A percentile compares a stretch with the other conserved stretches of the same genome.
phyloP scores from a whole-genome alignment of 768 basidiomycete species.

The Psilocybe tampanensis region DNA sequence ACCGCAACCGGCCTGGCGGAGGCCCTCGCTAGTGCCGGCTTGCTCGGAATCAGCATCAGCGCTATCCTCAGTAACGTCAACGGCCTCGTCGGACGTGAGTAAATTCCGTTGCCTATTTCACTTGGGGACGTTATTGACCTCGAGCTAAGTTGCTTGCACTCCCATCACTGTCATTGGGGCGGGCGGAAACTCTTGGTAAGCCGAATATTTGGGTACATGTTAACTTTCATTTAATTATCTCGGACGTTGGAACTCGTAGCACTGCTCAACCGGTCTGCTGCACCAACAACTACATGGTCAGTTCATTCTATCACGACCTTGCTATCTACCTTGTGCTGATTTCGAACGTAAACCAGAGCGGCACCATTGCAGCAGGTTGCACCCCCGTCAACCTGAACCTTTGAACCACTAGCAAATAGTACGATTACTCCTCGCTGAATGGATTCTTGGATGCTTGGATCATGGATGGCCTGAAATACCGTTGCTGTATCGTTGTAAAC shows the following conservation, averaged over 20 bases:
- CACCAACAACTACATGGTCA: constrained; percentile 17
- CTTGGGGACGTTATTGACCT: not conserved
- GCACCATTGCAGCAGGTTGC: constrained; percentile 16
- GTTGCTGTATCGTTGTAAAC: too few species aligned
- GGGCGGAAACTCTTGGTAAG: constrained; percentile 18
- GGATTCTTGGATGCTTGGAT: too few species aligned
- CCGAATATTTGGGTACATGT: too few species aligned
- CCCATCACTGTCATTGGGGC: constrained; percentile 15
- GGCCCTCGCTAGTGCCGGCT: constrained; percentile 10
- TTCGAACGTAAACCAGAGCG: constrained; percentile 4
- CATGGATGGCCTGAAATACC: too few species aligned
- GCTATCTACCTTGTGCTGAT: not conserved
- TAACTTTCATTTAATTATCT: not conserved
- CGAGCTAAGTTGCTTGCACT: constrained; percentile 17
- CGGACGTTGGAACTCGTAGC: not conserved
- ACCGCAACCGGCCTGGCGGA: constrained; percentile 1
- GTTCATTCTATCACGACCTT: not conserved
- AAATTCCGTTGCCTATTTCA: not conserved
- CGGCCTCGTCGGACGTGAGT: constrained; percentile 7
- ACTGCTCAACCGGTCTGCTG: constrained; percentile 23
- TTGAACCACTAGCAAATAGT: not conserved
- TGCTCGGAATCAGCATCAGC: constrained; percentile 11
- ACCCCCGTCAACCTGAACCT: constrained; percentile 16
- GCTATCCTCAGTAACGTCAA: constrained; percentile 10
- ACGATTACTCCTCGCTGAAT: too few species aligned